Evolutionary conservation across 2,329 filamentous ascomycete genomes (phyloP).

Genomic region (Fusarium sp.): DNA sequence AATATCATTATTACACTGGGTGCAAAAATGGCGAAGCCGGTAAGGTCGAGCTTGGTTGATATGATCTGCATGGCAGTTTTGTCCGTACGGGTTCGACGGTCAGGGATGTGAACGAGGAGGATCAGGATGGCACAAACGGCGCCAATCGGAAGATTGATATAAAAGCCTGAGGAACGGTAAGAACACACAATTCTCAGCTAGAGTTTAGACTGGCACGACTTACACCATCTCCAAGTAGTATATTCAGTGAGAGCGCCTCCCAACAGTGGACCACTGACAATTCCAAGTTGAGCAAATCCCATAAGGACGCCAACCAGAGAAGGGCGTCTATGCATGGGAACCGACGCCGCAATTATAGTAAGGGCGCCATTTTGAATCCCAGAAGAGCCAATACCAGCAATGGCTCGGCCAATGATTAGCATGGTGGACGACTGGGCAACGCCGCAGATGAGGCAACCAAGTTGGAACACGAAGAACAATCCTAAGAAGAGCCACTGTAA

Average conservation of each 20-base stretch:
- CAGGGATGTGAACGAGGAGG: conserved; percentile 51
- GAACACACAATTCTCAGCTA: neutral
- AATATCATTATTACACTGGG: conserved; percentile 61
- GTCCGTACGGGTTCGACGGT: conserved; percentile 37
- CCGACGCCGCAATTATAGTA: conserved; percentile 48
- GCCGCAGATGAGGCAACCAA: conserved; percentile 61
- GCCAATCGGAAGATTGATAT: conserved; percentile 60
- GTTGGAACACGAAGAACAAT: conserved; percentile 49
- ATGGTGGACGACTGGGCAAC: conserved; percentile 56
- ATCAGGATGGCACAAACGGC: conserved; percentile 50
- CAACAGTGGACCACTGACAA: conserved; percentile 60
- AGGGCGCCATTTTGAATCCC: conserved; percentile 55
- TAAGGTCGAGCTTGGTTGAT: conserved; percentile 55
- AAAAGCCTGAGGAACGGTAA: conserved; percentile 52
- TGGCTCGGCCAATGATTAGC: conserved; percentile 62
- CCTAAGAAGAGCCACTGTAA: conserved; percentile 45
- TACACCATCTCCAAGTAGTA: conserved; percentile 59
- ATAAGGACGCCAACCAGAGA: conserved; percentile 46
- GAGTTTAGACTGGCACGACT: conserved; percentile 1
- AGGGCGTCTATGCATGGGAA: conserved; percentile 46
- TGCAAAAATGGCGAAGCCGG: conserved; percentile 57
- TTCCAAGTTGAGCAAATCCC: conserved; percentile 55
- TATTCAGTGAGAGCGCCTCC: conserved; percentile 56
- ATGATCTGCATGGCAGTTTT: conserved; percentile 31
- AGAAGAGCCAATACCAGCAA: conserved; percentile 60